Evolutionary conservation across 2,329 filamentous ascomycete genomes (phyloP), one percentile per base, ranked within the genome.

Genomic region (Paramyrothecium roridum): DNA sequence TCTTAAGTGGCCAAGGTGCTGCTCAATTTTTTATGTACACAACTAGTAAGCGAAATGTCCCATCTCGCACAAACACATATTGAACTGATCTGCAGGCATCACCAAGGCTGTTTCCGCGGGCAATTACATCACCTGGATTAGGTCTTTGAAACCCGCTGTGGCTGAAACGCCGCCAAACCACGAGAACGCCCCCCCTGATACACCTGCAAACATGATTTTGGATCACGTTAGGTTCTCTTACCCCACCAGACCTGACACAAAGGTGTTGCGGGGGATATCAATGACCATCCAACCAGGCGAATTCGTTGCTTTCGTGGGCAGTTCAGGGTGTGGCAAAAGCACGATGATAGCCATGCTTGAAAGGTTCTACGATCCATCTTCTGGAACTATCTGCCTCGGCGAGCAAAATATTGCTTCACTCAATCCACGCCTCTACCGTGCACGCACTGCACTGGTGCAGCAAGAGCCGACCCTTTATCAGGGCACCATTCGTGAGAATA

Each of bases 401-500:
- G 68, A 66, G n/a, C 68, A 76, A 21, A 66, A 79, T 45, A 64
- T 79, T 1, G 58, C 63, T 20, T 65, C 70, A 2, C 63, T 81
- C 23, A 76, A 80, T 57, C 67, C 80, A 2, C 75, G 76, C 23
- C 76, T 78, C 60, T 83, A 82, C 70, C 76, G 82, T 47, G 71
- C 73, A 3, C 69, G 78, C 34, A 75, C 86, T 13, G 76, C 81
- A 2, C 73, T 85, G 3, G 83, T 86, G 2, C 78, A 82, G 56
- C 83, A 86, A 63, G 81, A 85, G 54, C 80, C 81, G 0, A 79
- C 79, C 2, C 81, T 99, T 2, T 92, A 93, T 71, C 91, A 87
- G 3, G 90, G 90, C 22, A 88, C 88, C 0, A 88, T 95, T 61
- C 88, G 89, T 3, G 89, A 93, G 66, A 95, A 95, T 62, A 97